phyloP scores from a whole-genome alignment of 257 asterid genomes.

The Cruciata laevipes region DNA sequence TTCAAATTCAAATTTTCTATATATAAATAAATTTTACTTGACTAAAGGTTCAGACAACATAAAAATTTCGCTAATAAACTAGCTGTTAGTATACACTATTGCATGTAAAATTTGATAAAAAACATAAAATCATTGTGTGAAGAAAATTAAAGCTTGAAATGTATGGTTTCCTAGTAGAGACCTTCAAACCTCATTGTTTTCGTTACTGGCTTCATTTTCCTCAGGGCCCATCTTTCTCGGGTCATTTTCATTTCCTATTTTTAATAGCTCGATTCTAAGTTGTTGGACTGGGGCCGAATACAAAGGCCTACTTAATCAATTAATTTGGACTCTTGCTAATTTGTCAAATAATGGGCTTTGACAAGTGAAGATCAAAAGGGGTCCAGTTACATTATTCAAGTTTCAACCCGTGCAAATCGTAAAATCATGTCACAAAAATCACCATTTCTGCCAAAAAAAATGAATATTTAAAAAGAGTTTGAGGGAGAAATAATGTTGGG shows the following conservation, averaged over 20 bases:
- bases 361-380: constrained; percentile 3
- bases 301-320: constrained; percentile 8
- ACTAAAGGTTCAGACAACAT: too few relatives aligned
- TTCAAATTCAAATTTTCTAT: too few relatives aligned
- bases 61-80: too few relatives aligned
- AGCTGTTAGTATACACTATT: too few relatives aligned
- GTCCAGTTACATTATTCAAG: not conserved
- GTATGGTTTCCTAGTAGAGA: not conserved
- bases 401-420: not conserved
- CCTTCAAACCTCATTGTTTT: not conserved
- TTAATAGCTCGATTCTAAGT: not conserved
- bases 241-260: not conserved
- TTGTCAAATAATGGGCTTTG: constrained; percentile 9
- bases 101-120: not conserved
- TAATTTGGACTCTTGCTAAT: not conserved
- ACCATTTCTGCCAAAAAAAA: not conserved
- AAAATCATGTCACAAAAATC: not conserved
- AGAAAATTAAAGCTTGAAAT: not conserved
- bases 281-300: constrained; percentile 8
- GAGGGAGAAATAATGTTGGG: not conserved
- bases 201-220: too few relatives aligned
- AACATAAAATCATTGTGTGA: not conserved
- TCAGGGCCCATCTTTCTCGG: not conserved
- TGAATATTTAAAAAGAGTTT: not conserved
- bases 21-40: too few relatives aligned